Conservation (phyloP, 1,139 yeast species). For the Candida glucosophila region DNA sequence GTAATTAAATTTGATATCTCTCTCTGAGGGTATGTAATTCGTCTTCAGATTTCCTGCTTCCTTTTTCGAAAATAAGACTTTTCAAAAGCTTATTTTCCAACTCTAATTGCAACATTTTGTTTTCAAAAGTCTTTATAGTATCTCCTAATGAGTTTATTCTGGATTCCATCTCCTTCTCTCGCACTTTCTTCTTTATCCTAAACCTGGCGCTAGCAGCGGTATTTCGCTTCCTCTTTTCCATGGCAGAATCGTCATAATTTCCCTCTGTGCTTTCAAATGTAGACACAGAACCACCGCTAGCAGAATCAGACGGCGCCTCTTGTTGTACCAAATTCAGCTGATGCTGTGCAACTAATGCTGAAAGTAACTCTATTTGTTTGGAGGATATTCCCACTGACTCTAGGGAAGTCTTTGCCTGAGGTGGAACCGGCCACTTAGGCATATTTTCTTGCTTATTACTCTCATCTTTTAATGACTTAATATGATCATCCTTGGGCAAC, state of each 20-base stretch:
- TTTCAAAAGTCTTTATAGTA: slow-evolving; percentile 50
- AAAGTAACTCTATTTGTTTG: slow-evolving; percentile 62
- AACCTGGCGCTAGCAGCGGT: slow-evolving; percentile 80
- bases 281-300: no score
- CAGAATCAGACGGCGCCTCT: slow-evolving; percentile 1
- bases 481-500: background rate
- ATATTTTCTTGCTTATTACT: slow-evolving; percentile 13
- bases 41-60: slow-evolving; percentile 33
- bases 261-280: background rate
- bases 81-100: slow-evolving; percentile 55
- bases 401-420: slow-evolving; percentile 57
- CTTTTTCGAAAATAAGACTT: slow-evolving; percentile 65
- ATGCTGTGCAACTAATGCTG: slow-evolving; percentile 67
- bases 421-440: slow-evolving; percentile 63
- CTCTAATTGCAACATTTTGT: slow-evolving; percentile 48
- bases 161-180: slow-evolving; percentile 78
- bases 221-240: slow-evolving; percentile 64
- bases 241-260: slow-evolving; percentile 22
- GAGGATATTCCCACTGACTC: slow-evolving; percentile 57
- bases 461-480: slow-evolving; percentile 1
- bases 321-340: slow-evolving; percentile 18
- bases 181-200: slow-evolving; percentile 70
- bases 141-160: slow-evolving; percentile 56
- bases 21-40: slow-evolving; percentile 31
- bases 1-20: slow-evolving; percentile 14